Conservation (phyloP, 139 green algal genomes). For the Zygnema circumcarinatum region DNA sequence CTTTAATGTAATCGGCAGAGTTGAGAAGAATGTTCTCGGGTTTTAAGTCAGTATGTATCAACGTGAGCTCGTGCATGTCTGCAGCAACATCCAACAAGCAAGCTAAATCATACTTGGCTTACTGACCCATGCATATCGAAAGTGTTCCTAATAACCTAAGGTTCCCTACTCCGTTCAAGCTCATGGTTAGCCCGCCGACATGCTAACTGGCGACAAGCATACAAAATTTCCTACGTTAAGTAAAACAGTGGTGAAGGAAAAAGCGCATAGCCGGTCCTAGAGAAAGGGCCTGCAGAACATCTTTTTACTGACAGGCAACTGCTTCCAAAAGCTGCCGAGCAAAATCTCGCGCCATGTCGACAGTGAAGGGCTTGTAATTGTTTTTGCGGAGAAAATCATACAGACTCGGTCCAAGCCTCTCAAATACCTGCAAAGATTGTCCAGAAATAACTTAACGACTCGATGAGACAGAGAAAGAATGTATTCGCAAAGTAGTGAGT, state of each 20-base stretch:
- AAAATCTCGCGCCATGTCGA: slow-evolving; percentile 80
- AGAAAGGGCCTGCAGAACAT: too few species aligned
- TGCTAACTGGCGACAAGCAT: too few species aligned
- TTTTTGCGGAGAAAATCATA: slow-evolving; percentile 96
- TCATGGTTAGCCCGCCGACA: too few species aligned
- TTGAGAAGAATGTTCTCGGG: slow-evolving; percentile 97
- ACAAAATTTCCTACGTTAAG: too few species aligned
- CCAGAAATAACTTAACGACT: not conserved
- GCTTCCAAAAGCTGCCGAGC: slow-evolving; percentile 72
- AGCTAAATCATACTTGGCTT: not conserved
- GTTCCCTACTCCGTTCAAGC: too few species aligned
- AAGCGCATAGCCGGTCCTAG: too few species aligned
- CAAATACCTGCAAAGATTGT: slow-evolving; percentile 88
- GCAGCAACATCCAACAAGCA: not conserved
- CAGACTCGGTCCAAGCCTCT: slow-evolving; percentile 89
- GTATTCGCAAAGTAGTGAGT: too few species aligned
- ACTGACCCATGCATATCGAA: not conserved
- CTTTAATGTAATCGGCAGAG: slow-evolving; percentile 66
- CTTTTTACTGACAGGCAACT: slow-evolving; percentile 59
- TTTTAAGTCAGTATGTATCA: slow-evolving; percentile 99
- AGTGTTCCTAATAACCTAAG: too few species aligned
- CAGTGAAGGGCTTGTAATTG: slow-evolving; percentile 86
- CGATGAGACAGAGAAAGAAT: slow-evolving; percentile 3
- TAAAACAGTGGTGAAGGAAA: too few species aligned
- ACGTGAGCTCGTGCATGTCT: slow-evolving; percentile 85